These are phyloP conservation scores for Gyromitra esculenta DNA, from an alignment of 2,329 filamentous ascomycete species.

Conservation along the genomic window DNA sequence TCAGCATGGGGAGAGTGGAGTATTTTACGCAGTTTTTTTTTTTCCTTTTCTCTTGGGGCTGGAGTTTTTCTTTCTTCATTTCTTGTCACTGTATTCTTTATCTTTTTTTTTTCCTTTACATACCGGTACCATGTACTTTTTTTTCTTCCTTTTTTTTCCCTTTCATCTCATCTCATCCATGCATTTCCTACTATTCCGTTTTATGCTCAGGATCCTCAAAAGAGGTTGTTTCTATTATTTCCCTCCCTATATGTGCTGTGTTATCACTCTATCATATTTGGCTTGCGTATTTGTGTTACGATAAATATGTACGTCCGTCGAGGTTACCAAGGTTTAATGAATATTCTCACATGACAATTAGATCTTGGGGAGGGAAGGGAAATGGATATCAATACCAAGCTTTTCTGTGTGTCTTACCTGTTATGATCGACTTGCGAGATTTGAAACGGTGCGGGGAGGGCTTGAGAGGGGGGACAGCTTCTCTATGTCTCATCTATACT, in stretches of 20 bases:
- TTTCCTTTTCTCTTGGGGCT: conserved; percentile 38
- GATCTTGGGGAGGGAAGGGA: conserved; percentile 11
- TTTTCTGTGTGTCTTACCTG: conserved; percentile 42
- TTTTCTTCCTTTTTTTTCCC: conserved; percentile 6
- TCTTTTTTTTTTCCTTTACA: conserved; percentile 40
- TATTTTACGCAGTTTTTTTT: conserved; percentile 38
- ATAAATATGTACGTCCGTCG: conserved; percentile 41
- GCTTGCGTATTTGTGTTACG: conserved; percentile 29
- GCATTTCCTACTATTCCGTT: conserved; percentile 28
- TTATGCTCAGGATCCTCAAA: conserved; percentile 59
- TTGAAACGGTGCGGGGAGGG: conserved; percentile 28
- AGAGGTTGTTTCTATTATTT: conserved; percentile 58
- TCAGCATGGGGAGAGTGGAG: conserved; percentile 45
- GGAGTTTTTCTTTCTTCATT: conserved; percentile 43
- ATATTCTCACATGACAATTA: conserved; percentile 27
- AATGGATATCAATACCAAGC: conserved; percentile 44
- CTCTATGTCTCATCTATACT: conserved; percentile 23
- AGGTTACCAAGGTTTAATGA: conserved; percentile 31
- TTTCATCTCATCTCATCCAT: conserved; percentile 6
- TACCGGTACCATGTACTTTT: conserved; percentile 30
- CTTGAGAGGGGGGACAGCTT: background rate
- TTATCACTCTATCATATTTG: conserved; percentile 9
- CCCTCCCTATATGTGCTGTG: background rate
- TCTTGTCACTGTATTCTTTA: conserved; percentile 45
- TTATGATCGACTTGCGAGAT: conserved; percentile 30